Base-by-base conservation (phyloP, 2,329 filamentous ascomycete species). In the Fusarium liriodendri region DNA sequence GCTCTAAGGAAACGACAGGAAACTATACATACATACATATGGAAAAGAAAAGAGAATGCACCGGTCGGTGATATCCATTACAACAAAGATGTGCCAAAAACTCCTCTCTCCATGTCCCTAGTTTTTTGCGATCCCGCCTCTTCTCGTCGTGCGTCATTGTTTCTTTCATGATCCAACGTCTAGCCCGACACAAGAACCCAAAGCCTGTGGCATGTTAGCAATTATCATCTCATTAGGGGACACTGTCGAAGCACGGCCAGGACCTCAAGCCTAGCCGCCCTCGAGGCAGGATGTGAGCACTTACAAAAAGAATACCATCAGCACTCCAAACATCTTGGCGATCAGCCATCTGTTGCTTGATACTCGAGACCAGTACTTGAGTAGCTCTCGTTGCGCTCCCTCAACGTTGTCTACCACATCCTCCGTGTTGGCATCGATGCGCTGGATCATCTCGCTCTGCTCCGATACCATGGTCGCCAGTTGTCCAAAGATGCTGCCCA, bases 321-420 rank as follows among this genome's bases (percentile, higher is more conserved):
- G 84, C 59, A 98, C 94, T 70, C 96, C 84, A 82, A 85, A 85
- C 90, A 92, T 92, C 82, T 93, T 94, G 50, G 95, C 95, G 77
- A 98, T 92, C 74, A 99, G 85, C 97, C 96, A 98, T 74, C 97
- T 89, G 85, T 99, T 99, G 72, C 95, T 95, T 66, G 95, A 97
- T 32, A 98, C 95, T 45, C 95, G 89, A 32, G 91, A 93, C 96
- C 97, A 99, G 84, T 98, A 99, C 83, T 98, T 98, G 85, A 99
- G 90, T 79, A 99, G 82, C 84, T 99, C 96, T 72, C 95, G 89
- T 82, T 99, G 97, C 7, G 97, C 97, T 20, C 97, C 97, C 80
- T 98, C 91, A n/a, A 99, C 96, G 78, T 99, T 99, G 80, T 98
- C 96, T 64, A 99, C 96, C 7, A 99, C 95, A 78, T 98, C 95